Evolutionary conservation across 2,329 filamentous ascomycete genomes (phyloP), one percentile per base, ranked within the genome.

Genomic region (Sphaerostilbella broomeana): DNA sequence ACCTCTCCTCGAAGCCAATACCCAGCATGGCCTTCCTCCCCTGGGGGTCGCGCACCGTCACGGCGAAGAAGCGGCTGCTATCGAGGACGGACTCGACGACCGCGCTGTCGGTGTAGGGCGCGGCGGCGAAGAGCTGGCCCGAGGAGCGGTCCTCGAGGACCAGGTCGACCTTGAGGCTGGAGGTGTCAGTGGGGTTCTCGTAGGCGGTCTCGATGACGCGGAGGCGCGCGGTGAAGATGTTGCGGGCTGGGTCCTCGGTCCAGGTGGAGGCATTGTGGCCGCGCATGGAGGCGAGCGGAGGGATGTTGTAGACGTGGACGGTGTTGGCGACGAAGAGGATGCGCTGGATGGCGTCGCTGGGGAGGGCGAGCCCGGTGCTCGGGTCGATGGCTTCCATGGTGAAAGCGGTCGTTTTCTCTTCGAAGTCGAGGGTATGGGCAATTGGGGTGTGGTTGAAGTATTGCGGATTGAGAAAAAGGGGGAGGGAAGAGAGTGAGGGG

Each of bases 231-330:
- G 86, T 90, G 68, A 94, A 94, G 64, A 94, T 94, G 58, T 86
- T 80, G 25, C 81, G 77, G 47, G 75, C 72, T 44, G 78, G 75
- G 44, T 81, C 74, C 32, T 70, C 69, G 19, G 86, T 94, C 87
- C 87, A 95, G 47, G 74, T 67, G 10, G 80, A 72, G 43, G 88
- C 87, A 24, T 73, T 75, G 70, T 94, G 84, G 60, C 87, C 87
- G 59, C 84, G 83, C 52, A 79, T 86, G 13, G 81, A 83, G 30
- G 81, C 73, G 42, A 88, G 70, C 17, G 87, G 86, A 13, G 87
- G 87, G 59, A 94, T 88, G 56, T 83, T 79, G 72, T 94, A 95
- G 69, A 94, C 75, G 68, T 94, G 86, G 48, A 92, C 82, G 48
- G 73, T 69, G 53, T 73, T 68, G 47, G 81, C 77, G 59, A 88